phyloP scores from a whole-genome alignment of 176 grass and related monocot species.

The Raddia guianensis region DNA sequence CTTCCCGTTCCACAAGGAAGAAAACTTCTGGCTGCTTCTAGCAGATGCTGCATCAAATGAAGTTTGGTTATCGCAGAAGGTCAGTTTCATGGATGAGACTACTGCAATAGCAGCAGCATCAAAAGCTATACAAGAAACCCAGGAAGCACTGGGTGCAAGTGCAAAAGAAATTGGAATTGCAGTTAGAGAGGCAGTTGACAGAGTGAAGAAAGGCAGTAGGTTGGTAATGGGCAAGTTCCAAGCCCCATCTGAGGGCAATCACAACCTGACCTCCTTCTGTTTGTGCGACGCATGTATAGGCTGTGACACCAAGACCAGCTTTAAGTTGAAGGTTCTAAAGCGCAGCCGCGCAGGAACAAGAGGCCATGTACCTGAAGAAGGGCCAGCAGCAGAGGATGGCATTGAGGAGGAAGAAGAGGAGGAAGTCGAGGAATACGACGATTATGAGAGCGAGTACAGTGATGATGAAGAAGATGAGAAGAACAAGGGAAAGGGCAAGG shows the following conservation, averaged over 20 bases:
- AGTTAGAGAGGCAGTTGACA: constrained; percentile 81
- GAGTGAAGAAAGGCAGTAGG: constrained; percentile 85
- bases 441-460: constrained; percentile 98
- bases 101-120: constrained; percentile 85
- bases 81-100: constrained; percentile 88
- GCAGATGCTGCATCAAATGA: constrained; percentile 68
- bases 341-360: constrained; percentile 74
- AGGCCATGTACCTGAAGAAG: constrained; percentile 69
- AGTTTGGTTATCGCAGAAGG: constrained; percentile 94
- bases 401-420: constrained; percentile 97
- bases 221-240: constrained; percentile 96
- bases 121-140: constrained; percentile 89
- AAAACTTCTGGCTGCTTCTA: constrained; percentile 96
- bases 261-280: constrained; percentile 74
- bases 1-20: constrained; percentile 94
- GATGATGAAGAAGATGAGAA: constrained; percentile 86
- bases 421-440: constrained; percentile 90
- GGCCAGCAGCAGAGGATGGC: constrained; percentile 66
- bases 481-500: constrained; percentile 68
- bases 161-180: constrained; percentile 68
- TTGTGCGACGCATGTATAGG: constrained; percentile 87
- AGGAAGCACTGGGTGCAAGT: constrained; percentile 71
- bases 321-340: constrained; percentile 89
- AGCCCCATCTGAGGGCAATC: constrained; percentile 76
- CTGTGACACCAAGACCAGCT: constrained; percentile 79